These are phyloP conservation scores for Boletus patriciae DNA, from an alignment of 768 basidiomycete species.

Conservation along the genomic window DNA sequence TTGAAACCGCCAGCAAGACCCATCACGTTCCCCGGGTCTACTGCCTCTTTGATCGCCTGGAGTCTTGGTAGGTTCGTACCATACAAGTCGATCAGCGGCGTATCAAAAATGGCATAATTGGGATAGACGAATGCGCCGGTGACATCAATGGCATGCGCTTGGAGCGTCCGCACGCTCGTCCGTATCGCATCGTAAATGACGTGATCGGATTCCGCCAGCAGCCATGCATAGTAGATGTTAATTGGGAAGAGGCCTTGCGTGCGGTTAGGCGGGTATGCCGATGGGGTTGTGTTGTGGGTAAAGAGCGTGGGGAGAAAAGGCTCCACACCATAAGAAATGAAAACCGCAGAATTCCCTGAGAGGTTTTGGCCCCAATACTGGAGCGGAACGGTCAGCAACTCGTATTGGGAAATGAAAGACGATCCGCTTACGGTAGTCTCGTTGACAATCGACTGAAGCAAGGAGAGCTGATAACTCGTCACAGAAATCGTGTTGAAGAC, in stretches of 20 bases:
- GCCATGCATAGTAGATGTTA: slow-evolving; percentile 41
- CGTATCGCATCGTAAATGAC: slow-evolving; percentile 37
- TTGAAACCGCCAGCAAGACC: slow-evolving; percentile 65
- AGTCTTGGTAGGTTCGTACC: slow-evolving; percentile 42
- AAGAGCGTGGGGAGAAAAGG: slow-evolving; percentile 47
- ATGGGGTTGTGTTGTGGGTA: slow-evolving; percentile 34
- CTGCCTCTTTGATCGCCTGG: slow-evolving; percentile 38
- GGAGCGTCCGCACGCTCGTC: slow-evolving; percentile 40
- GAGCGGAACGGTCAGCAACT: slow-evolving; percentile 4
- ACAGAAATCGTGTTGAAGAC: slow-evolving; percentile 12
- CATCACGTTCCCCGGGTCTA: slow-evolving; percentile 62
- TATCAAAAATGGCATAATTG: slow-evolving; percentile 58
- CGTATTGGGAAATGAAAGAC: not conserved
- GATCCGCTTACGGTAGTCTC: slow-evolving; percentile 15
- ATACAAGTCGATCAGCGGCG: slow-evolving; percentile 48
- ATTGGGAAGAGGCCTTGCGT: slow-evolving; percentile 39
- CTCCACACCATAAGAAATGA: slow-evolving; percentile 26
- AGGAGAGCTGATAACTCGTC: slow-evolving; percentile 6
- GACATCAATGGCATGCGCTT: slow-evolving; percentile 40
- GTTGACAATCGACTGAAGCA: slow-evolving; percentile 17
- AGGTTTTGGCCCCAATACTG: slow-evolving; percentile 4
- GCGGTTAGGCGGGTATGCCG: slow-evolving; percentile 50
- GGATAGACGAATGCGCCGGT: slow-evolving; percentile 43
- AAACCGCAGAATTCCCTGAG: not conserved
- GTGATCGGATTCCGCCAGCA: not conserved